Percentiles rank a stretch among this genome's conserved stretches.
These are phyloP conservation scores for Plasmodium knowlesi DNA, from an alignment of 169 alveolate species.

Conservation along the genomic window DNA sequence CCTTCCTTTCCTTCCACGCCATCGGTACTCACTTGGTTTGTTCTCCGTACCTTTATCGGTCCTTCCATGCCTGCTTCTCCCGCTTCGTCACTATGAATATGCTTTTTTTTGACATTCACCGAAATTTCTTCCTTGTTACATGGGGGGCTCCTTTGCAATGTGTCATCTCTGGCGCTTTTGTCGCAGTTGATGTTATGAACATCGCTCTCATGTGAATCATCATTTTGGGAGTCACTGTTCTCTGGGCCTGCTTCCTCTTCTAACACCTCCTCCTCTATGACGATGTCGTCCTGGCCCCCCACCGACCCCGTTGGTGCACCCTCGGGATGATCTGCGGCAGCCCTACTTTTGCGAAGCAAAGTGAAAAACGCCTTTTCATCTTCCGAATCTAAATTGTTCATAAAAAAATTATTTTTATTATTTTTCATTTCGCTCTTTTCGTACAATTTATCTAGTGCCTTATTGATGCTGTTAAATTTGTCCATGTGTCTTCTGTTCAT, in stretches of 20 bases:
- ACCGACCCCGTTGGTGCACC: not conserved
- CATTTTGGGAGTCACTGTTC: not conserved
- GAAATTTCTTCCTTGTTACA: not conserved
- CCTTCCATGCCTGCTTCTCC: not conserved
- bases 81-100: not conserved
- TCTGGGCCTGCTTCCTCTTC: not conserved
- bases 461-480: constrained; percentile 67
- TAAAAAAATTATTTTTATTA: constrained; percentile 32
- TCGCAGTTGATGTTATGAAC: not conserved
- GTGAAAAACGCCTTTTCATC: constrained; percentile 59
- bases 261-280: constrained; percentile 20
- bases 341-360: constrained; percentile 52
- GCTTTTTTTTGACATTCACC: not conserved
- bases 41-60: not conserved
- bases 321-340: not conserved
- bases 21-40: not conserved
- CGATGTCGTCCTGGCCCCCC: not conserved
- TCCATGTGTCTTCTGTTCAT: constrained; percentile 63
- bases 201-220: not conserved
- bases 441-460: constrained; percentile 49
- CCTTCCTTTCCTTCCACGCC: not conserved
- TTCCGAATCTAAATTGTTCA: constrained; percentile 47
- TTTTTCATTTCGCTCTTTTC: constrained; percentile 47
- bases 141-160: not conserved
- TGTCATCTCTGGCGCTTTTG: not conserved